phyloP scores from a whole-genome alignment of 2,329 filamentous ascomycete species.

The Paraconiothyrium sp. region DNA sequence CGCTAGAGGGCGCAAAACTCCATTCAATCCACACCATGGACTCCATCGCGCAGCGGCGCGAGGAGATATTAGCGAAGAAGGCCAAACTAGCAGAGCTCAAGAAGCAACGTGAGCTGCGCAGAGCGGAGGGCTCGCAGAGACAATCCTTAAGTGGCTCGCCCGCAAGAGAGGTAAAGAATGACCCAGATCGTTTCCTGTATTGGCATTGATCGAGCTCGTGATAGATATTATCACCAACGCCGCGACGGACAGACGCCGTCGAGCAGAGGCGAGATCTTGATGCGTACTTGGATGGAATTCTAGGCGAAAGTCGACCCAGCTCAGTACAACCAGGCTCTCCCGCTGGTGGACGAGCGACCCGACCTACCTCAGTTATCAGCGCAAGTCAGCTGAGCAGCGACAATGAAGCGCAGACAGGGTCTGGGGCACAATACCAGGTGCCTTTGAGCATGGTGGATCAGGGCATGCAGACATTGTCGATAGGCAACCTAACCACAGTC shows the following conservation, averaged over 20 bases:
- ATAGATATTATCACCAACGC: conserved; percentile 74
- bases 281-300: conserved; percentile 81
- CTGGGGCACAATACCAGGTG: conserved; percentile 36
- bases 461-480: conserved; percentile 75
- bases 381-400: conserved; percentile 82
- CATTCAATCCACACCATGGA: conserved; percentile 38
- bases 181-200: background rate
- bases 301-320: conserved; percentile 78
- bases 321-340: conserved; percentile 68
- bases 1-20: background rate
- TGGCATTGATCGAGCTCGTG: conserved; percentile 17
- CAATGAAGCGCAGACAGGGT: conserved; percentile 54
- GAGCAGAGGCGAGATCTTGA: conserved; percentile 82
- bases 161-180: conserved; percentile 71
- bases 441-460: conserved; percentile 45
- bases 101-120: conserved; percentile 85
- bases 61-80: conserved; percentile 96
- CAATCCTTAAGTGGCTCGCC: conserved; percentile 69
- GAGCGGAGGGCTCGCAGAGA: conserved; percentile 75
- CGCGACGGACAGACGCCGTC: conserved; percentile 64
- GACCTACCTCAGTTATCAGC: conserved; percentile 87
- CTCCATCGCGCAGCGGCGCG: conserved; percentile 78
- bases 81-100: conserved; percentile 97
- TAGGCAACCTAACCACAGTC: conserved; percentile 77
- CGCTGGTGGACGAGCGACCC: conserved; percentile 66